Evolutionary conservation across 2,329 filamentous ascomycete genomes (phyloP), one percentile per base, ranked within the genome.

Genomic region (Sordariomycetes sp.): DNA sequence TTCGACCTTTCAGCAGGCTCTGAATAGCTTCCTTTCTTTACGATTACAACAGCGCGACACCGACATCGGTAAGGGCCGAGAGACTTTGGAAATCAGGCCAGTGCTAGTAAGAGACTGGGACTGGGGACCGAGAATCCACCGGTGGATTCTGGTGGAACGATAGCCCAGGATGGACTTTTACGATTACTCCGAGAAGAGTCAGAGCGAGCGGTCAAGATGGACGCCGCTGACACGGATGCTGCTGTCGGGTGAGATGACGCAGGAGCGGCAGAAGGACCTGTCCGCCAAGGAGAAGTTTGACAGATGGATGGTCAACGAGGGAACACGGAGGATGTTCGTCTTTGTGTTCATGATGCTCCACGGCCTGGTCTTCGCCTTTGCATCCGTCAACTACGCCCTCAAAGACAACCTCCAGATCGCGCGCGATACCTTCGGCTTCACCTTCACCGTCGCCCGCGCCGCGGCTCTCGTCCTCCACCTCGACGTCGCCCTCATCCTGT

Each of bases 221-320:
- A 89, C 89, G 61, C 88, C 89, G 18, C 79, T 94, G 58, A 90
- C 88, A 61, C 83, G 88, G 63, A 90, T 93, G 86, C 75, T 94
- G 69, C 80, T 92, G 69, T 90, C 89, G 59, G 88, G 89, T 55
- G 87, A 91, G 74, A 88, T 92, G 82, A 89, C 85, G 58, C 85
- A 85, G 66, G 86, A 90, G 68, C 81, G 77, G 66, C 85, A 87
- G 64, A 85, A 84, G 68, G 80, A 85, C 59, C 74, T 93, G 64
- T 83, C 82, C 25, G 71, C 81, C 62, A 80, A 82, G 67, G 87
- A 93, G 70, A 87, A 82, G 69, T 87, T 93, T 67, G 87, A 92
- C 70, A 79, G 85, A 63, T 94, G 89, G 89, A 92, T 94, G 89
- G 87, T 93, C 61, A 93, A 93, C 69, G 89, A 93, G 69, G 89